Evolutionary conservation across 108 stramenopile species (phyloP).

Genomic region (Fragilaria crotonensis): DNA sequence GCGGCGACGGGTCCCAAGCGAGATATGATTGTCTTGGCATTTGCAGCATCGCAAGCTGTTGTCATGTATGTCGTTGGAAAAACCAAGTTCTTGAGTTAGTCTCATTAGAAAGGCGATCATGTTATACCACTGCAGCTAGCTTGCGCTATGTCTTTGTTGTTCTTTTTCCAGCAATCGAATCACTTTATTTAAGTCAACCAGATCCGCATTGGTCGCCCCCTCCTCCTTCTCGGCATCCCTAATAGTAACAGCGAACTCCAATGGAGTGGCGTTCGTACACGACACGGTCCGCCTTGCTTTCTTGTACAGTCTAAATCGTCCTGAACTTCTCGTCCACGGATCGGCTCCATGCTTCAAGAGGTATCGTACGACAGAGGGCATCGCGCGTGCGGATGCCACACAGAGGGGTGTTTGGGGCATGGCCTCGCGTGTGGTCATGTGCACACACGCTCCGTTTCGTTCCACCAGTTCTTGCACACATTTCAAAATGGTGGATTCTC

Average conservation of each 20-base stretch:
- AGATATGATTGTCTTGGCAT: conserved; percentile 80
- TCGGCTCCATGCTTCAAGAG: conserved; percentile 21
- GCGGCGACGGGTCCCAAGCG: conserved; percentile 69
- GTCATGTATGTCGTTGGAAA: conserved; percentile 88
- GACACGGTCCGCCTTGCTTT: conserved; percentile 40
- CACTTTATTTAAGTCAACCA: conserved; percentile 38
- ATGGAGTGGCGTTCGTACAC: conserved; percentile 41
- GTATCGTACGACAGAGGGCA: conserved; percentile 71
- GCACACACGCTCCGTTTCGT: conserved; percentile 48
- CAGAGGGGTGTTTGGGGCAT: conserved; percentile 52
- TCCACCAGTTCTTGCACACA: conserved; percentile 69
- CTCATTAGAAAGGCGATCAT: neutral
- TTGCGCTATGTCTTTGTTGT: too few relatives aligned
- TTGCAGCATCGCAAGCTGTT: conserved; percentile 77
- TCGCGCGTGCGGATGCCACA: conserved; percentile 72
- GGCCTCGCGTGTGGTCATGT: conserved; percentile 50
- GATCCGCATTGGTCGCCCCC: conserved; percentile 30
- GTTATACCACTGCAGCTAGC: neutral
- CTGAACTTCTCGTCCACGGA: conserved; percentile 11
- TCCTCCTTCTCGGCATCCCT: conserved; percentile 33
- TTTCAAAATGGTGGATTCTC: conserved; percentile 44
- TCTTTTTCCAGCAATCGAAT: conserved; percentile 21
- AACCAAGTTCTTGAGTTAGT: conserved; percentile 66
- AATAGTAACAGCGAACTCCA: conserved; percentile 57
- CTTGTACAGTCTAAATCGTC: conserved; percentile 33